Evolutionary conservation across 805 yeast genomes (phyloP).

Genomic region (Kuraishia piskuri): DNA sequence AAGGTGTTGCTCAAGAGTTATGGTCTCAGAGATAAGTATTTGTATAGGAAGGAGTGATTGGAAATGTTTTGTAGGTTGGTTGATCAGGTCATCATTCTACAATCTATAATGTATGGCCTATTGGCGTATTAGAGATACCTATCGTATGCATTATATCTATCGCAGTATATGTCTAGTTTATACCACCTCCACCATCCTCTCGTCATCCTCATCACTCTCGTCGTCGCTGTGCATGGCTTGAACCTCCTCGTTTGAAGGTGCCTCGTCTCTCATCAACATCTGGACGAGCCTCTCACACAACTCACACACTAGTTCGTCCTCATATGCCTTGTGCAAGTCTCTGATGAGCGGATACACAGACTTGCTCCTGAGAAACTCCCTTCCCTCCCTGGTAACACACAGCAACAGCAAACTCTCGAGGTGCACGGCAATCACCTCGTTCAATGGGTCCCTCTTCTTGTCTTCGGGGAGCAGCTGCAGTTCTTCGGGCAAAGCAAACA

Average conservation of each 20-base stretch:
- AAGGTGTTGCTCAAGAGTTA: constrained; percentile 27
- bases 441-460: constrained; percentile 66
- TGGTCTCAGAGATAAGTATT: constrained; percentile 20
- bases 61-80: constrained; percentile 3
- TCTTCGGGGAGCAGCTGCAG: constrained; percentile 72
- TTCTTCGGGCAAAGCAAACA: constrained; percentile 82
- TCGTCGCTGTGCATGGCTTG: constrained; percentile 38
- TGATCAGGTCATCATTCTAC: background rate
- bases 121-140: too few species aligned
- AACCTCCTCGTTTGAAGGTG: constrained; percentile 32
- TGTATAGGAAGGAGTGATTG: constrained; percentile 7
- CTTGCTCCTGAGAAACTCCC: constrained; percentile 73
- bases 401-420: constrained; percentile 74
- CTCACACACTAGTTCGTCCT: constrained; percentile 40
- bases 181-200: constrained; percentile 40
- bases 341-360: constrained; percentile 81
- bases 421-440: constrained; percentile 58
- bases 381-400: constrained; percentile 63
- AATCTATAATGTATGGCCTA: background rate
- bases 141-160: constrained; percentile 3
- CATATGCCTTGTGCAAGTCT: constrained; percentile 64
- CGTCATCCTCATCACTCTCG: constrained; percentile 41
- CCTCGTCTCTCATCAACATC: constrained; percentile 88
- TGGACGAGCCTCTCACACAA: constrained; percentile 81
- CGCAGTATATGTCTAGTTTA: background rate